These are phyloP conservation scores for Phytopythium cucurbitacearum DNA, from an alignment of 352 stramenopile species.

Conservation along the genomic window DNA sequence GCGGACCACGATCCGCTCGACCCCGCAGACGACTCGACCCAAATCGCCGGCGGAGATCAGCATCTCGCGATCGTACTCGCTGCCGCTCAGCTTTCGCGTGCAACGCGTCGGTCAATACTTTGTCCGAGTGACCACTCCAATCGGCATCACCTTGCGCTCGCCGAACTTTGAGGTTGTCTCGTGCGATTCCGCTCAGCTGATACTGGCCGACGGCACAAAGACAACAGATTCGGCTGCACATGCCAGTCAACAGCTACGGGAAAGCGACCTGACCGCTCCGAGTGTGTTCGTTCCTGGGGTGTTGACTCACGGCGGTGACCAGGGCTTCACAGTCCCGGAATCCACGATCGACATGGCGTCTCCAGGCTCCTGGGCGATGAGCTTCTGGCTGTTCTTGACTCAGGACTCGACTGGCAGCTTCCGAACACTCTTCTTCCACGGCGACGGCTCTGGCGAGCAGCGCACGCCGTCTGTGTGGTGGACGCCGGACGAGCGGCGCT, in stretches of 20 bases:
- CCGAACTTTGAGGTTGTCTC: constrained; percentile 9
- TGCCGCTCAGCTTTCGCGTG: constrained; percentile 28
- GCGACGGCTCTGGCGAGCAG: constrained; percentile 47
- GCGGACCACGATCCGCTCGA: constrained; percentile 11
- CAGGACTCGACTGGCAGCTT: constrained; percentile 53
- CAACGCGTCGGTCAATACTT: constrained; percentile 27
- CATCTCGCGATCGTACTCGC: not conserved
- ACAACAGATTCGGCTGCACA: too few relatives aligned
- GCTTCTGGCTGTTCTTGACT: constrained; percentile 59
- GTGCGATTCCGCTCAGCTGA: constrained; percentile 15
- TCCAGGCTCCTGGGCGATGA: constrained; percentile 53
- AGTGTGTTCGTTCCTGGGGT: constrained; percentile 41
- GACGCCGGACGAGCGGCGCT: constrained; percentile 46
- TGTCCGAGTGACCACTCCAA: constrained; percentile 13
- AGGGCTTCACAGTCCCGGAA: constrained; percentile 43
- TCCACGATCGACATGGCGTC: constrained; percentile 29
- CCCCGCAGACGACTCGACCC: not conserved
- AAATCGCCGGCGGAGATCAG: not conserved
- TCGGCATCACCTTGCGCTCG: constrained; percentile 10
- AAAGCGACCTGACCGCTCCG: constrained; percentile 9
- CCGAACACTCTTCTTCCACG: constrained; percentile 82
- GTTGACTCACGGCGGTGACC: constrained; percentile 37
- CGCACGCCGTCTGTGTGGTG: constrained; percentile 84
- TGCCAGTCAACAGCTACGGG: too few relatives aligned
- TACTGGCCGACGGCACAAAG: too few relatives aligned